Percentiles rank a stretch among this genome's conserved stretches.
These are phyloP conservation scores for Fraxinus paxiana DNA, from an alignment of 305 asterid species.

Conservation along the genomic window DNA sequence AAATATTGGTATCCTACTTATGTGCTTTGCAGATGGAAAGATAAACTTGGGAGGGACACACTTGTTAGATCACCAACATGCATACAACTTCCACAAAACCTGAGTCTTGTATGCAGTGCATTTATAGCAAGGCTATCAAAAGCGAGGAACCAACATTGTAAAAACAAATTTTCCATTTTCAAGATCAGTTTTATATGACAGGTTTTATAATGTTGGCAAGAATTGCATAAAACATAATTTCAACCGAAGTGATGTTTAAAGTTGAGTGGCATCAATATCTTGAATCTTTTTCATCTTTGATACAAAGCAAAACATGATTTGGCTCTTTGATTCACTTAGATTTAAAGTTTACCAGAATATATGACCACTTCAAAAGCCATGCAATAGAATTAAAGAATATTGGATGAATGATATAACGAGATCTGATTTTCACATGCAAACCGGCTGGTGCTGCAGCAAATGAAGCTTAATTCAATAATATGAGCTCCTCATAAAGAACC, in stretches of 20 bases:
- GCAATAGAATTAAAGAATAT: neutral
- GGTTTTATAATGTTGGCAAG: neutral
- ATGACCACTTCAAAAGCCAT: neutral
- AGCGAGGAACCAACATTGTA: neutral
- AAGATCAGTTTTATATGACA: neutral
- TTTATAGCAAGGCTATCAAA: neutral
- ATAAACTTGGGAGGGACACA: neutral
- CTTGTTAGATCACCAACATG: neutral
- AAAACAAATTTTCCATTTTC: neutral
- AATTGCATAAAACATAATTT: neutral
- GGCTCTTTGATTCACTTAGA: neutral
- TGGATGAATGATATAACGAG: neutral
- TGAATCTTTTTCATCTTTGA: neutral
- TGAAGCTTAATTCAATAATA: slow-evolving; percentile 5
- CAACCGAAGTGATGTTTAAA: neutral
- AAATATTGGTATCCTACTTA: neutral
- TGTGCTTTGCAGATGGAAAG: neutral
- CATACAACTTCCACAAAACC: neutral
- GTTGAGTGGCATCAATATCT: neutral
- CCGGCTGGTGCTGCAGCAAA: neutral
- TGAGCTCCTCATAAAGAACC: neutral
- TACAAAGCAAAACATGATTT: neutral
- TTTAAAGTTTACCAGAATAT: neutral
- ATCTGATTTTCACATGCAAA: neutral
- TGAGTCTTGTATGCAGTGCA: neutral